A percentile compares a stretch with the other conserved stretches of the same genome.
Conservation (phyloP, 192 early-diverging fungal genomes). For the Lobulomyces angularis region DNA sequence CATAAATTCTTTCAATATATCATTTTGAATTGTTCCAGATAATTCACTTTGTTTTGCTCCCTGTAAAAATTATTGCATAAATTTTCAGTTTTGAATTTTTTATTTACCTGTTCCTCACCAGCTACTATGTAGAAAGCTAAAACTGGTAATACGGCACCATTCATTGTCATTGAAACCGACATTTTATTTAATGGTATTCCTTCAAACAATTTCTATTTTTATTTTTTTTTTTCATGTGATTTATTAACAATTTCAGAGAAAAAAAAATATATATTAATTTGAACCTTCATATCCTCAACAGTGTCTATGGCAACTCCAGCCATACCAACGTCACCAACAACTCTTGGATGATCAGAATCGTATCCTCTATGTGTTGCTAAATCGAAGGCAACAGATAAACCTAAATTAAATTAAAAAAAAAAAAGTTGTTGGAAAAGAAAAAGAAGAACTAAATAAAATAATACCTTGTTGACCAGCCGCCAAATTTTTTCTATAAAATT, state of each 20-base stretch:
- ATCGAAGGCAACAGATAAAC: conserved; percentile 79
- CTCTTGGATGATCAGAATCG: conserved; percentile 82
- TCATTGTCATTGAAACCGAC: conserved; percentile 92
- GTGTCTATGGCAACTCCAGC: conserved; percentile 87
- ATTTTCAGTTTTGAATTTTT: background rate
- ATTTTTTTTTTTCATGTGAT: background rate
- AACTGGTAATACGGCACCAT: conserved; percentile 84
- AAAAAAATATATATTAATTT: conserved; percentile 2
- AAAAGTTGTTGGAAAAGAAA: no score
- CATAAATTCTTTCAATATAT: conserved; percentile 90
- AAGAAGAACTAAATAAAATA: no score
- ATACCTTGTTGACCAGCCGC: conserved; percentile 83
- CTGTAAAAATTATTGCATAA: conserved; percentile 6
- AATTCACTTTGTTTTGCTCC: conserved; percentile 68
- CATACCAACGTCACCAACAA: conserved; percentile 84
- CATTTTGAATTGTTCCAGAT: conserved; percentile 81
- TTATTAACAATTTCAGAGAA: background rate
- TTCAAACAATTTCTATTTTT: conserved; percentile 49
- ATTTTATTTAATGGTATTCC: conserved; percentile 81
- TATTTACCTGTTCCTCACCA: conserved; percentile 57
- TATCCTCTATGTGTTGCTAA: conserved; percentile 84
- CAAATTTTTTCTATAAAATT: conserved; percentile 77
- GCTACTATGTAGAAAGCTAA: conserved; percentile 85
- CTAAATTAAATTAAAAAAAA: no score
- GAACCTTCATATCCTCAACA: conserved; percentile 85